Percentiles rank a stretch among this genome's conserved stretches.
Conservation (phyloP, 2,329 filamentous ascomycete species). For the Aspergillus sclerotialis region DNA sequence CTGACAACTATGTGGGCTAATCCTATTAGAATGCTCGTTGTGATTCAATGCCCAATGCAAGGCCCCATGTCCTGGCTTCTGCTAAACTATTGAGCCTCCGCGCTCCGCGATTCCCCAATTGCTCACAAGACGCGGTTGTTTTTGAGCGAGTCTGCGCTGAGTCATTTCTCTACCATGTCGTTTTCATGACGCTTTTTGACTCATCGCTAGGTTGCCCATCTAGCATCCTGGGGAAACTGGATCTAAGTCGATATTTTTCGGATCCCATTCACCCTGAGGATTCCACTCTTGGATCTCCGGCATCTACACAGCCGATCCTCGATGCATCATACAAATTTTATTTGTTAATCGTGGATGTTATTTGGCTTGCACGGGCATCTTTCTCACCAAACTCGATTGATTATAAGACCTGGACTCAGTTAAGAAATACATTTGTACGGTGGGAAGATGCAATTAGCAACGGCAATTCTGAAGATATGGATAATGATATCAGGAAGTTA, state of each 20-base stretch:
- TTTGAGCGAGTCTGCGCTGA: conserved; percentile 14
- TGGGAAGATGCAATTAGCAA: background rate
- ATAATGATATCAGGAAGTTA: conserved; percentile 1
- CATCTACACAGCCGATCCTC: conserved; percentile 8
- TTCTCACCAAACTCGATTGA: background rate
- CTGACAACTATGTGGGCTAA: too few relatives aligned
- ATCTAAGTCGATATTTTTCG: conserved; percentile 7
- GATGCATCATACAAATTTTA: conserved; percentile 9
- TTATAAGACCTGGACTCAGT: background rate
- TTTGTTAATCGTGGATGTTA: conserved; percentile 8
- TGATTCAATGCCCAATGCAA: conserved; percentile 7
- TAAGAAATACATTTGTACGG: background rate
- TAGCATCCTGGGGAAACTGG: background rate
- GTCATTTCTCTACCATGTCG: conserved; percentile 13
- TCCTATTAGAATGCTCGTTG: conserved; percentile 7
- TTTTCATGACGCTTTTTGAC: conserved; percentile 12
- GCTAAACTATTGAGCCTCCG: too few relatives aligned
- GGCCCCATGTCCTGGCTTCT: conserved; percentile 4
- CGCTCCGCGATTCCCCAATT: conserved; percentile 2
- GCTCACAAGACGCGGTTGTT: conserved; percentile 4
- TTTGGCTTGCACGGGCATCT: conserved; percentile 5
- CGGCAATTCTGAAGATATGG: too few relatives aligned
- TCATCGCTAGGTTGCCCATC: conserved; percentile 8
- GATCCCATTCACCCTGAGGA: background rate
- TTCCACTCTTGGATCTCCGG: background rate